Conservation (phyloP, 192 early-diverging fungal genomes). For the Paraglomus occultum region DNA sequence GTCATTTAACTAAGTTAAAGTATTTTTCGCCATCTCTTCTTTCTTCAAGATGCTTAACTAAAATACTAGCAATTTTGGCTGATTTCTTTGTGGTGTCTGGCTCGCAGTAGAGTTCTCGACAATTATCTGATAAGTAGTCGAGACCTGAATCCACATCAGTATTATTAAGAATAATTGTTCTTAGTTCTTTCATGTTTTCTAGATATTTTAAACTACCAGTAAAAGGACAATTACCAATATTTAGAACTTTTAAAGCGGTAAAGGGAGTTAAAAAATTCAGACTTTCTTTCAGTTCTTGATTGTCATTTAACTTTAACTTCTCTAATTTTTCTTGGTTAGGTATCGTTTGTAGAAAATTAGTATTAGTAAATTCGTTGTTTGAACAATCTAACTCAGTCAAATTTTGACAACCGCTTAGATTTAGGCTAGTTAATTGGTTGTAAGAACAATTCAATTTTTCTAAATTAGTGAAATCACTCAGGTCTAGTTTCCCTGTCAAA, state of each 20-base stretch:
- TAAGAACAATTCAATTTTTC: neutral
- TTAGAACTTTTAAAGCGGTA: slow-evolving; percentile 2
- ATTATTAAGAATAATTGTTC: neutral
- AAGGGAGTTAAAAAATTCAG: neutral
- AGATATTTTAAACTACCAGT: slow-evolving; percentile 1
- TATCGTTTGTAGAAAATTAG: neutral
- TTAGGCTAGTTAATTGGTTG: neutral
- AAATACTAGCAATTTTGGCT: neutral
- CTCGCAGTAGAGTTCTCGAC: neutral
- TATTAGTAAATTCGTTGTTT: neutral
- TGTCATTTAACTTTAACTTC: no score
- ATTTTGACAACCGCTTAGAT: neutral
- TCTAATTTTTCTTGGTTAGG: neutral
- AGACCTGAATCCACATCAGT: neutral
- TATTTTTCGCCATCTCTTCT: neutral
- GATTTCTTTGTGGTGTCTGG: neutral
- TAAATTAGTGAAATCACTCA: neutral
- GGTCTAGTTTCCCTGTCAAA: neutral
- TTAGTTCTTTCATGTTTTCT: neutral
- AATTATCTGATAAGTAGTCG: neutral
- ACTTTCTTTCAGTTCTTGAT: neutral
- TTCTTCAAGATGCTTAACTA: neutral
- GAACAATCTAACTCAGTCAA: neutral
- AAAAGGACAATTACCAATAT: slow-evolving; percentile 8
- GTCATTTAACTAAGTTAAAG: slow-evolving; percentile 7